These are phyloP conservation scores for Venturia asperata DNA, from an alignment of 2,329 filamentous ascomycete species.

Conservation along the genomic window DNA sequence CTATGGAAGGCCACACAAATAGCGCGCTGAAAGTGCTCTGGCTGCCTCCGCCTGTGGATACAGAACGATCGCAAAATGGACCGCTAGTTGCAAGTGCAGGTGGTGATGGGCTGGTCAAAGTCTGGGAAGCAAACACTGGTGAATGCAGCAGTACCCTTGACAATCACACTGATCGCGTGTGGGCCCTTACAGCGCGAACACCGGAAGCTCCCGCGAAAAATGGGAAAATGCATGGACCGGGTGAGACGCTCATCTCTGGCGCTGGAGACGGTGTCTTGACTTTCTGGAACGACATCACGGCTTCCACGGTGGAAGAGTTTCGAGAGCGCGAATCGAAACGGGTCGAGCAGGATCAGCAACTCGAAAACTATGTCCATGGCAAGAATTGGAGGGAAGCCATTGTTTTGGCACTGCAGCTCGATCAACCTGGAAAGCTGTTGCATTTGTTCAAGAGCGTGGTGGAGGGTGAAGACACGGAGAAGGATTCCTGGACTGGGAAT, in stretches of 20 bases:
- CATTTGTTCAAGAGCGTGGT: slow-evolving; percentile 76
- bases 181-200: slow-evolving; percentile 72
- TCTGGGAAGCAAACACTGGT: slow-evolving; percentile 84
- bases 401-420: slow-evolving; percentile 81
- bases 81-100: slow-evolving; percentile 78
- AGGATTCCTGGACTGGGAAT: slow-evolving; percentile 56
- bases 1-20: slow-evolving; percentile 94
- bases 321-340: slow-evolving; percentile 68
- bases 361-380: slow-evolving; percentile 85
- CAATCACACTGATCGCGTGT: slow-evolving; percentile 94
- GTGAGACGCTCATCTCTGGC: slow-evolving; percentile 65
- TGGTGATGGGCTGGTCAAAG: slow-evolving; percentile 89
- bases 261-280: slow-evolving; percentile 88
- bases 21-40: slow-evolving; percentile 90
- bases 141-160: slow-evolving; percentile 86
- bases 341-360: slow-evolving; percentile 87
- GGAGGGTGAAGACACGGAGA: slow-evolving; percentile 52
- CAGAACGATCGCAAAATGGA: slow-evolving; percentile 39
- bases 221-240: not conserved
- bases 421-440: slow-evolving; percentile 84
- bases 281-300: slow-evolving; percentile 91
- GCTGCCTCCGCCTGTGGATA: slow-evolving; percentile 51
- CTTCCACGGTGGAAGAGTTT: slow-evolving; percentile 66
- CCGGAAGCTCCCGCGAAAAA: slow-evolving; percentile 27
- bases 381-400: slow-evolving; percentile 91